Evolutionary conservation across 257 asterid species (phyloP).

Genomic region (Solanum tacnaense): DNA sequence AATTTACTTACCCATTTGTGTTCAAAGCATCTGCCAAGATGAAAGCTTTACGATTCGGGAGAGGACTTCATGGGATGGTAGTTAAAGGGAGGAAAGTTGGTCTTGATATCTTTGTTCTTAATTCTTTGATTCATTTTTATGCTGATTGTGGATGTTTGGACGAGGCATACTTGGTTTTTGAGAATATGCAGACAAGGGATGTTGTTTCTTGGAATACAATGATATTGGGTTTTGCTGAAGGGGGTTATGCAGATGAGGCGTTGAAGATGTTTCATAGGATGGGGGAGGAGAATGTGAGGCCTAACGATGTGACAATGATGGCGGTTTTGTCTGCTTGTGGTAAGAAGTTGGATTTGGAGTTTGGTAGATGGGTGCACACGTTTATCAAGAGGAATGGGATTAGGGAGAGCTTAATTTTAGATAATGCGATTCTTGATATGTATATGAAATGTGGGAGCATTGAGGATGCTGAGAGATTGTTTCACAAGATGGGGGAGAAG

Average conservation of each 20-base stretch:
- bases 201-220: slow-evolving; percentile 82
- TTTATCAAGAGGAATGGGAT: slow-evolving; percentile 44
- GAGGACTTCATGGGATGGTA: slow-evolving; percentile 67
- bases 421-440: slow-evolving; percentile 71
- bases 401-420: slow-evolving; percentile 25
- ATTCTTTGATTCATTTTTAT: slow-evolving; percentile 58
- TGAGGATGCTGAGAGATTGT: slow-evolving; percentile 39
- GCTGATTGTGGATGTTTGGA: slow-evolving; percentile 50
- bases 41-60: slow-evolving; percentile 33
- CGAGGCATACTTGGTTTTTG: slow-evolving; percentile 41
- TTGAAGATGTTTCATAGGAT: slow-evolving; percentile 38
- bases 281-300: slow-evolving; percentile 46
- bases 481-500: slow-evolving; percentile 45
- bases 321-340: slow-evolving; percentile 56
- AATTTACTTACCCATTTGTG: slow-evolving; percentile 73
- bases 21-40: slow-evolving; percentile 60
- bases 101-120: slow-evolving; percentile 49
- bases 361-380: slow-evolving; percentile 51
- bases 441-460: slow-evolving; percentile 61
- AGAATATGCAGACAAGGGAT: slow-evolving; percentile 44
- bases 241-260: slow-evolving; percentile 36
- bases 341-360: slow-evolving; percentile 43
- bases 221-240: slow-evolving; percentile 53
- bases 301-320: slow-evolving; percentile 61
- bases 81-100: slow-evolving; percentile 32